Conservation (phyloP, 176 grass and related monocot species). For the Carex parvula region DNA sequence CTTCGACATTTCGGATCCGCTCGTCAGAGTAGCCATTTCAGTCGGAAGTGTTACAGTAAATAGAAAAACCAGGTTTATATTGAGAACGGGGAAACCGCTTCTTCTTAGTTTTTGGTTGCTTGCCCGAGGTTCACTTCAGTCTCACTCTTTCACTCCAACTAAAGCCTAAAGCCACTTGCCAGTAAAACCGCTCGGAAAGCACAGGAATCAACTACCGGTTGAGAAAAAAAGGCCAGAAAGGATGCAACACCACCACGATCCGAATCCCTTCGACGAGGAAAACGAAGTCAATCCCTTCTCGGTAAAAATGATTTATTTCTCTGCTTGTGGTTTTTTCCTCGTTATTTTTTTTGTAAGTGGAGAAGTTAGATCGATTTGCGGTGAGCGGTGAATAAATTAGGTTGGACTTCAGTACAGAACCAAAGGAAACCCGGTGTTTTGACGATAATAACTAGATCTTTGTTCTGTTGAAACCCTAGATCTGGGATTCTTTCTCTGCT, state of each 20-base stretch:
- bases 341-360: neutral
- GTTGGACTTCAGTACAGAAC: neutral
- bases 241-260: slow-evolving; percentile 62
- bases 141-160: neutral
- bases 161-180: slow-evolving; percentile 22
- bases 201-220: neutral
- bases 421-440: neutral
- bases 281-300: slow-evolving; percentile 68
- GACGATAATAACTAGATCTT: neutral
- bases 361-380: neutral
- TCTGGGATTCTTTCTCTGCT: slow-evolving; percentile 11
- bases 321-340: neutral
- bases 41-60: neutral
- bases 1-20: neutral
- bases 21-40: neutral
- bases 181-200: neutral
- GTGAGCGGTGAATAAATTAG: neutral
- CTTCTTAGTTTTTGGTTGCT: neutral
- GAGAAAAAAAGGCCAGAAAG: slow-evolving; percentile 5
- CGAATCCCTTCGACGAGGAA: slow-evolving; percentile 82
- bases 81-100: neutral
- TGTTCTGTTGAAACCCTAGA: slow-evolving; percentile 12
- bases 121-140: neutral
- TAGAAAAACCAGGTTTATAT: neutral
- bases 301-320: slow-evolving; percentile 20